Evolutionary conservation across 768 basidiomycete species (phyloP), one percentile per base, ranked within the genome.

Genomic region (Podaxis pistillaris): DNA sequence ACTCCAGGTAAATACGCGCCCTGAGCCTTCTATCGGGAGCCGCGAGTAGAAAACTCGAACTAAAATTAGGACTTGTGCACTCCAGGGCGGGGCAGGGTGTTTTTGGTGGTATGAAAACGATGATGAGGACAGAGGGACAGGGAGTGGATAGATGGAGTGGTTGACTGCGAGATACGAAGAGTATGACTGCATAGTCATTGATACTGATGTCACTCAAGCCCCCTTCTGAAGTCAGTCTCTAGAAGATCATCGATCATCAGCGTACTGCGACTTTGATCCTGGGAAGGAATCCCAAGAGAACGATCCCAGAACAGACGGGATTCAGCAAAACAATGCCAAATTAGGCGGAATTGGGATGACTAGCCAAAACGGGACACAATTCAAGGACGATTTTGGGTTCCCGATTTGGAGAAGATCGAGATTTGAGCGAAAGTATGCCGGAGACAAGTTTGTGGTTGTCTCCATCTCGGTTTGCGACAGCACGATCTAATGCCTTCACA

Each of bases 371-470:
- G 8, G 58, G n/a, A 38, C 4, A 26, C 12, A 19, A 47, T 37
- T 13, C 58, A 59, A 33, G 52, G 54, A 15, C 38, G 58, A 60
- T 60, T 52, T 22, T 2, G 52, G 22, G 15, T 36, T 30, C 60
- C 60, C 53, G 60, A 62, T 62, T 41, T 62, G 51, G 41, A 36
- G 6, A 17, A 30, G 61, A 62, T 62, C 61, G 44, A 47, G 61
- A 62, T 62, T 30, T 37, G 44, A 28, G 46, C 49, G 41, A 47
- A 61, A 54, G 30, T 56, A 38, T 38, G 17, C 61, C 46, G 41
- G 46, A 62, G 30, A 28, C 54, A 47, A 49, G 44, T 47, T 49
- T 41, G 51, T 22, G 58, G 36, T 60, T 41, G 41, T 54, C 33
- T 50, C 38, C 19, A 47, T 52, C 60, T 56, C 54, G 38, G 49